Conservation (phyloP, 2,329 filamentous ascomycete species). For the Didymella segeticola region DNA sequence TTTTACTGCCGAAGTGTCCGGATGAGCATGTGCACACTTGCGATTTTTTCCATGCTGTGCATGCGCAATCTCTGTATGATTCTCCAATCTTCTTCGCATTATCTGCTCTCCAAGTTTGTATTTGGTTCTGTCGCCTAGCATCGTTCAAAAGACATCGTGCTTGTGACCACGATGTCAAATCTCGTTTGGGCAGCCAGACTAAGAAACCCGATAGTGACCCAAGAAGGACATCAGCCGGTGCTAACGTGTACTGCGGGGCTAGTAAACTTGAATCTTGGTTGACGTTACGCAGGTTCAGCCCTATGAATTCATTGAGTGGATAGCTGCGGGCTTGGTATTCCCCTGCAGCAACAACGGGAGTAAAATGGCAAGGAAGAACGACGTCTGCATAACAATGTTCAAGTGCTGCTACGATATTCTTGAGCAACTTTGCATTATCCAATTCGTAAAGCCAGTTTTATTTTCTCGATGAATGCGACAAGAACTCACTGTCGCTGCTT, state of each 20-base stretch:
- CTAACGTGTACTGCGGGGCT: neutral
- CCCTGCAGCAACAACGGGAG: neutral
- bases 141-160: neutral
- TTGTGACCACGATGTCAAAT: neutral
- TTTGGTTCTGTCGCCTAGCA: neutral
- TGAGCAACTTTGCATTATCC: neutral
- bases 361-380: slow-evolving; percentile 1
- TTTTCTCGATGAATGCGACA: neutral
- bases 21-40: neutral
- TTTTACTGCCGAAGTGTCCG: neutral
- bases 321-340: neutral
- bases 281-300: slow-evolving; percentile 12
- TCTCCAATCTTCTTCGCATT: too few relatives aligned
- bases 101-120: neutral
- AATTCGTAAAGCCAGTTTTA: neutral
- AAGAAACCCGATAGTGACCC: neutral
- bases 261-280: slow-evolving; percentile 5
- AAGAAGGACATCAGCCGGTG: slow-evolving; percentile 4
- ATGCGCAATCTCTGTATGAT: too few relatives aligned
- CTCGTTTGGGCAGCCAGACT: neutral
- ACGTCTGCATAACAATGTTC: neutral
- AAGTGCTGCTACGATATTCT: too few relatives aligned
- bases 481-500: neutral
- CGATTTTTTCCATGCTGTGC: too few relatives aligned
- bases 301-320: slow-evolving; percentile 5